Percentiles rank a stretch among this genome's conserved stretches.
Conservation (phyloP, 2,329 filamentous ascomycete genomes). For the Aspergillus tamarii region DNA sequence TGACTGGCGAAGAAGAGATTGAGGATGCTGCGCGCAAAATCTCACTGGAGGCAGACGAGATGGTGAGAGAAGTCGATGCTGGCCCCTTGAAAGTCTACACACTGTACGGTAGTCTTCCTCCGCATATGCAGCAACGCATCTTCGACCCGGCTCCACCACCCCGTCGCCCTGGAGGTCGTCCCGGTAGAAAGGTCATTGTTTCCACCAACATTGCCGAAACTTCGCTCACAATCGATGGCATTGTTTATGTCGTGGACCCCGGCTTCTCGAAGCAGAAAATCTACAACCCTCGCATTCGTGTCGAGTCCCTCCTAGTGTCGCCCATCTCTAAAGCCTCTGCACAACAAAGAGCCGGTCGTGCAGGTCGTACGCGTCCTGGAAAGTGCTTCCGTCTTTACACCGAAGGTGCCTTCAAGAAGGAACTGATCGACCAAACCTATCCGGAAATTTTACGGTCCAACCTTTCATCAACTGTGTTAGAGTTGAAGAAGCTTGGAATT, state of each 20-base stretch:
- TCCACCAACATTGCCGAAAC: slow-evolving; percentile 99
- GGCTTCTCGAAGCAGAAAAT: slow-evolving; percentile 99
- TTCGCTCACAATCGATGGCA: slow-evolving; percentile 95
- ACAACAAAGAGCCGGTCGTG: slow-evolving; percentile 96
- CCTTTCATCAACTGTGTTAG: slow-evolving; percentile 88
- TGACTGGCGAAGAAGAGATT: slow-evolving; percentile 98
- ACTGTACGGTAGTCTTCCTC: slow-evolving; percentile 90
- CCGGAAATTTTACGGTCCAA: slow-evolving; percentile 96
- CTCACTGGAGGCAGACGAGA: slow-evolving; percentile 83
- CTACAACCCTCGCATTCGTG: slow-evolving; percentile 94
- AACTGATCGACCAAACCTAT: slow-evolving; percentile 95
- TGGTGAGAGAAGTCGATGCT: slow-evolving; percentile 86
- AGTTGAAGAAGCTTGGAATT: slow-evolving; percentile 95
- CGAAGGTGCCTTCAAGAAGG: slow-evolving; percentile 93
- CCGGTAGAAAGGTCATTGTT: slow-evolving; percentile 91
- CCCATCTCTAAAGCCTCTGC: slow-evolving; percentile 98
- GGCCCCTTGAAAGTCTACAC: slow-evolving; percentile 90
- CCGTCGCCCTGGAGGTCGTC: slow-evolving; percentile 72
- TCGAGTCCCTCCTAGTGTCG: slow-evolving; percentile 95
- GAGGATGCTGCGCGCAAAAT: slow-evolving; percentile 96
- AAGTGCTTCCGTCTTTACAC: slow-evolving; percentile 99
- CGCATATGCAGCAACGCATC: slow-evolving; percentile 90
- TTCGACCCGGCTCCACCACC: slow-evolving; percentile 85
- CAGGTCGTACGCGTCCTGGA: slow-evolving; percentile 95
- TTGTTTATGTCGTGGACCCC: slow-evolving; percentile 98